Evolutionary conservation across 2,329 filamentous ascomycete genomes (phyloP), one percentile per base, ranked within the genome.

Genomic region (Exserohilum turcica): DNA sequence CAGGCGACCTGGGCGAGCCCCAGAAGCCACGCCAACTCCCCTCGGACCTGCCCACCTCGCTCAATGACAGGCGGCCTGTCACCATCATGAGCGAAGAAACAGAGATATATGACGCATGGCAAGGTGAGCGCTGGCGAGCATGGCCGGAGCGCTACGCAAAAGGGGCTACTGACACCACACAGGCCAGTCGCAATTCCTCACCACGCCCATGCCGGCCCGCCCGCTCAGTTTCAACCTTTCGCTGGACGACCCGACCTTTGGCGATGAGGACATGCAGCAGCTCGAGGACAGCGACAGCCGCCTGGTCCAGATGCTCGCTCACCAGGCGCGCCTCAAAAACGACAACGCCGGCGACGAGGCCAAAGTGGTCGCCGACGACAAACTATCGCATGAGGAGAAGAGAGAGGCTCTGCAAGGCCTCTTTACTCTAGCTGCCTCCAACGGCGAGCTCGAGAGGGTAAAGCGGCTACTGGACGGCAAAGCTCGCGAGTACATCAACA

Each of bases 61-160:
- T 99, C 49, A 89, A 99, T 74, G 94, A 99, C 78, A 86, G 94
- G 56, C 85, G 87, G 64, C 83, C 89, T 29, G 84, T 86, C 3
- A 81, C 75, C 40, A 86, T 87, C 57, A 84, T 87, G 59, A 83
- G 89, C 50, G 82, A 82, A 33, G 94, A 97, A 80, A 96, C 92
- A 35, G 94, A 97, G 80, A 91, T 97, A 79, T 99, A 97, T 75
- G 94, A 99, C 83, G 94, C 91, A 64, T 99, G 94, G 94, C 92
- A 97, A 87, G 93, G 93, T 88, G 74, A 72, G 81, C 62, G 48
- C 82, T 35, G n/a, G 8, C n/a, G 24, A 19, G 19, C 3, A 15
- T 19, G 42, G 37, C 48, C 48, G 54, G 55, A 54, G 16, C 50
- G 10, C 33, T 44, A 43, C 19, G 38, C 33, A 27, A 43, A 13